Evolutionary conservation across 495 filamentous ascomycete genomes (phyloP).

Genomic region (Acidomyces sp.): DNA sequence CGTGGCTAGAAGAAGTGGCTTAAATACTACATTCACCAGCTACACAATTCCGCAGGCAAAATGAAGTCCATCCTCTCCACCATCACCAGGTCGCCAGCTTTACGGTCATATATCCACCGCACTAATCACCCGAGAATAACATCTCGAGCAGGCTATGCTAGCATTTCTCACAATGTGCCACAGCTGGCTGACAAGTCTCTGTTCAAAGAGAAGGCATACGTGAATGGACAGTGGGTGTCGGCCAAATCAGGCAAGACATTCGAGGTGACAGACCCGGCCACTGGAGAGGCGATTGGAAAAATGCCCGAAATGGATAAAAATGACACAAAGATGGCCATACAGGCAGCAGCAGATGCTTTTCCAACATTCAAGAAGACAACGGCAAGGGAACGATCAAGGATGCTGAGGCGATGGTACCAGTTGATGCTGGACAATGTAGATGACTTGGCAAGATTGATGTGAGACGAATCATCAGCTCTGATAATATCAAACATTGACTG

Average conservation of each 20-base stretch:
- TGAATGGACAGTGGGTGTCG: constrained; percentile 33
- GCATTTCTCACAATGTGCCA: constrained; percentile 27
- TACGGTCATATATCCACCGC: constrained; percentile 23
- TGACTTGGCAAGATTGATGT: constrained; percentile 77
- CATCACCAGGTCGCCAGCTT: constrained; percentile 13
- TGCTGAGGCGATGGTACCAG: constrained; percentile 84
- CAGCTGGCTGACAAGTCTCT: constrained; percentile 31
- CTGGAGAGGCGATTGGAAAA: constrained; percentile 63
- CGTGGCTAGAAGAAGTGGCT: too few species aligned
- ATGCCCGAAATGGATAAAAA: constrained; percentile 65
- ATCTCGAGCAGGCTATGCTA: constrained; percentile 19
- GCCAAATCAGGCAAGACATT: constrained; percentile 35
- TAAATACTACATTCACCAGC: too few species aligned
- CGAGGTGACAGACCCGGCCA: constrained; percentile 58
- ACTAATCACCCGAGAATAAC: constrained; percentile 21
- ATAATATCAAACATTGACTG: too few species aligned
- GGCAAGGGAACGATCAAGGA: constrained; percentile 59
- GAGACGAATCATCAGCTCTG: too few species aligned
- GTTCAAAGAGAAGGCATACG: constrained; percentile 29
- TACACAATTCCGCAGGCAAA: too few species aligned
- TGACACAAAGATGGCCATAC: constrained; percentile 68
- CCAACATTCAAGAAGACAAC: constrained; percentile 55
- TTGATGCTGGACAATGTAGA: constrained; percentile 76
- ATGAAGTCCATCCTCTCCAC: constrained; percentile 18
- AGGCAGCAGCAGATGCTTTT: constrained; percentile 62